Conservation (phyloP, 331 rosid species). For the Prunus yedoensis region DNA sequence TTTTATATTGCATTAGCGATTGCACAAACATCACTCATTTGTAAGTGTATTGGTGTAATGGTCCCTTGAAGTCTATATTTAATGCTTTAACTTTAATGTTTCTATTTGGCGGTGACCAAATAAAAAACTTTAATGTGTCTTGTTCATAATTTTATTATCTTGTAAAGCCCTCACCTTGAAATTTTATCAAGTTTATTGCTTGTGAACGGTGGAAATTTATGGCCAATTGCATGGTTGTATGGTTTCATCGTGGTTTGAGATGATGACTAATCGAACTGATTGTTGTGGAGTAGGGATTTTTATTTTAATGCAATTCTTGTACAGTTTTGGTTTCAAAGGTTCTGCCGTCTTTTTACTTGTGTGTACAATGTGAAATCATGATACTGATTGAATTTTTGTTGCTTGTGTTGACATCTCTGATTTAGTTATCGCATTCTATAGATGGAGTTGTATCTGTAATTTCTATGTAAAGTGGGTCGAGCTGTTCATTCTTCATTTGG, state of each 20-base stretch:
- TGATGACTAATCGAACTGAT: neutral
- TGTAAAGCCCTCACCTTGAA: neutral
- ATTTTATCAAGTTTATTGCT: neutral
- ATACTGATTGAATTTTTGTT: neutral
- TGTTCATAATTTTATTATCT: neutral
- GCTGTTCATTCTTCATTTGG: neutral
- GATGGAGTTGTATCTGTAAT: neutral
- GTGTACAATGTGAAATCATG: neutral
- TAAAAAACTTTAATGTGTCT: too few relatives aligned
- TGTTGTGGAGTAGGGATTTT: neutral
- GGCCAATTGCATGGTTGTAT: neutral
- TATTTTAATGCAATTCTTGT: neutral
- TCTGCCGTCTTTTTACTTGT: neutral
- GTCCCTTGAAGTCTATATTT: neutral
- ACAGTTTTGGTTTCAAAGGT: neutral
- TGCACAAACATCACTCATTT: neutral
- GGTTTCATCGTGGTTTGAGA: neutral
- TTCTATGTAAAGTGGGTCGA: neutral
- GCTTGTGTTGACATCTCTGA: neutral
- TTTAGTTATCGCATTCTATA: neutral
- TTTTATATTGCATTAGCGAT: slow-evolving; percentile 10
- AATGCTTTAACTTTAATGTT: neutral
- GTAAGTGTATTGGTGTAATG: neutral
- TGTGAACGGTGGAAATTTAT: neutral
- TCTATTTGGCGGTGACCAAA: neutral